Evolutionary conservation across 257 asterid species (phyloP), one percentile per base, ranked within the genome.

Genomic region (Paulownia fortunei): DNA sequence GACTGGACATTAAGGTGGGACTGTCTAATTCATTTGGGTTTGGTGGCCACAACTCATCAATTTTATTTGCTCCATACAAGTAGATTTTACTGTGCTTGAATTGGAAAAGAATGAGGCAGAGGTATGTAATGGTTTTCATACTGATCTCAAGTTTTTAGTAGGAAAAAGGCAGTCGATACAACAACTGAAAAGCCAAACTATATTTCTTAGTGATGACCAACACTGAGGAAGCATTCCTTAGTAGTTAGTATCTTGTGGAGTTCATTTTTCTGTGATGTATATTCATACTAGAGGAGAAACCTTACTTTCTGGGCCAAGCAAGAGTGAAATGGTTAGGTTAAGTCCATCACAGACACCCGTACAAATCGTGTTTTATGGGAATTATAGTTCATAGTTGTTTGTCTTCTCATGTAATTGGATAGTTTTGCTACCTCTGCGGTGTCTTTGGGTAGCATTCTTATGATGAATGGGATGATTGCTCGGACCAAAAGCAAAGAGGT

Each of bases 31-130:
- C 97, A n/a, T 91, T 89, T 70, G 97, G 97, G 49, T 91, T 91
- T 76, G 95, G 97, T 61, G 97, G 97, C 46, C 97, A 89, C 76
- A 91, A 91, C 80, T 91, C 97, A 11, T 91, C 97, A 8, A 87
- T 91, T 76, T 81, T 91, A 69, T 87, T 91, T 64, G 92, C 97
- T 64, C 95, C 97, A 2, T 91, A 79, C 85, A 76, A 83, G 80
- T 88, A 88, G 92, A 81, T 47, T 41, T 62, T 23, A 10, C 4
- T 16, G 23, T 65, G 63, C 77, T 71, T 44, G 73, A 75, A 39
- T 67, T 69, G 77, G 80, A 66, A 36, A 54, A 52, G 19, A 34
- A 41, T 72, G 65, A 39, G 65, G 66, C 72, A 39, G 47, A 64
- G 89, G 86, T 87, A 82, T 51, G 87, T 51, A 66, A 21, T 24